Evolutionary conservation across 495 filamentous ascomycete genomes (phyloP).

Genomic region (Penicillium longicatenatum): DNA sequence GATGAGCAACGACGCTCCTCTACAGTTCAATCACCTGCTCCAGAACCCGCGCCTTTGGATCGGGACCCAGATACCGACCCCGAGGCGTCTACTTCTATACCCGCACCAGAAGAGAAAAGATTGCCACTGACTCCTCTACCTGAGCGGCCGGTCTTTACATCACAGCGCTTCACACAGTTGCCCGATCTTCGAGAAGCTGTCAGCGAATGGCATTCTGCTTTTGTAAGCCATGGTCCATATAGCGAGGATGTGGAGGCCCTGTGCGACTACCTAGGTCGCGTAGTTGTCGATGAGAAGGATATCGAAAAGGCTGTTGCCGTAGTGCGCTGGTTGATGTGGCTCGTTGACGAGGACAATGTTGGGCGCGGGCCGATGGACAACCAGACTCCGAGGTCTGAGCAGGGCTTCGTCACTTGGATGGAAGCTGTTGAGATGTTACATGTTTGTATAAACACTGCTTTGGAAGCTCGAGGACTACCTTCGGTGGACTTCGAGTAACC

Average conservation of each 20-base stretch:
- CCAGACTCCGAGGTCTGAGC: slow-evolving; percentile 13
- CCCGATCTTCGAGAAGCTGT: slow-evolving; percentile 64
- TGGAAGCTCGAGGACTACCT: slow-evolving; percentile 64
- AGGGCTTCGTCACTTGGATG: slow-evolving; percentile 42
- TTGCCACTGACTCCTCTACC: slow-evolving; percentile 54
- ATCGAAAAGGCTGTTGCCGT: slow-evolving; percentile 71
- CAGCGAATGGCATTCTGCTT: slow-evolving; percentile 66
- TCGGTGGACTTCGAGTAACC: slow-evolving; percentile 21
- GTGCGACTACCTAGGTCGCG: slow-evolving; percentile 64
- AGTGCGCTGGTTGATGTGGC: slow-evolving; percentile 70
- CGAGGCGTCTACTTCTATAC: background rate
- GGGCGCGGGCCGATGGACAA: slow-evolving; percentile 7
- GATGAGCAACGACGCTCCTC: slow-evolving; percentile 65
- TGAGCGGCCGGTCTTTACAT: slow-evolving; percentile 64
- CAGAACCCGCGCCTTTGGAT: slow-evolving; percentile 12
- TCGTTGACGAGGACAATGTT: slow-evolving; percentile 55
- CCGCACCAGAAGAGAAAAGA: slow-evolving; percentile 31
- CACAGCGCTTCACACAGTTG: slow-evolving; percentile 53
- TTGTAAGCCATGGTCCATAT: slow-evolving; percentile 70
- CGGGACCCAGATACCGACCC: slow-evolving; percentile 8
- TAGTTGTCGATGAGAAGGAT: slow-evolving; percentile 72
- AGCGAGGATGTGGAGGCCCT: slow-evolving; percentile 73
- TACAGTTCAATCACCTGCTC: slow-evolving; percentile 45
- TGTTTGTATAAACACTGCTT: slow-evolving; percentile 59
- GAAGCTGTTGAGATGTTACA: slow-evolving; percentile 58